Base-by-base conservation (phyloP, 2,329 filamentous ascomycete species). In the Fusarium scirpi region DNA sequence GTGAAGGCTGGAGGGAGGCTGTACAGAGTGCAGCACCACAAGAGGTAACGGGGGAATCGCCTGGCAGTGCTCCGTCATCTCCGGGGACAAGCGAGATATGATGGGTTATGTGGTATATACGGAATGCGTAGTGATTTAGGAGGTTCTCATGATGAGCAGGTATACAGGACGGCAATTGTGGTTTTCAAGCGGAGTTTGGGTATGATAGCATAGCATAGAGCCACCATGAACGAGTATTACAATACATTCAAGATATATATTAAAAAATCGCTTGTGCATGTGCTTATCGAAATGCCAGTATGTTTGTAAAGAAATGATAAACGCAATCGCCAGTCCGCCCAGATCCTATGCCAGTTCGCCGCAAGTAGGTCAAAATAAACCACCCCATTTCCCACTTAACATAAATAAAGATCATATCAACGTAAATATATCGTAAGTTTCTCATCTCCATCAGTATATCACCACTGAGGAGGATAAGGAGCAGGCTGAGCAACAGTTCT, bases 1-100 rank as follows among this genome's bases (percentile, higher is more conserved):
- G 83, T 7, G 70, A 78, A 15, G 71, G 70, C 5, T 86, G 84
- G 84, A 77, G 77, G 16, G 71, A 77, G 7, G 73, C 76, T 6
- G 62, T 72, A 15, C 73, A 74, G 30, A 65, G 34, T 18, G 38
- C 12, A 41, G 34, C 47, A 25, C 57, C 69, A 24, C 61, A 63
- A 16, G 75, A 74, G 34, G 70, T 58, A 11, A 34, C 44, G 16
- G 64, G n/a, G 29, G 62, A 48, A 22, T 44, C 62, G 11, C 59
- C 65, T 18, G 71, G 66, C 58, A 74, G 70, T 24, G 61, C 63
- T 13, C 58, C 62, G 3, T 63, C 59, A 8, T 75, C 71, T 4
- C 70, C 71, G 13, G 62, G 51, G 18, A 62, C 59, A 40, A 61
- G 32, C 34, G 27, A 55, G 52, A 49, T 41, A 13, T 62, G 25